A percentile compares a stretch with the other conserved stretches of the same genome.
Conservation (phyloP, 2,329 filamentous ascomycete species). For the Verticillium nubilum region DNA sequence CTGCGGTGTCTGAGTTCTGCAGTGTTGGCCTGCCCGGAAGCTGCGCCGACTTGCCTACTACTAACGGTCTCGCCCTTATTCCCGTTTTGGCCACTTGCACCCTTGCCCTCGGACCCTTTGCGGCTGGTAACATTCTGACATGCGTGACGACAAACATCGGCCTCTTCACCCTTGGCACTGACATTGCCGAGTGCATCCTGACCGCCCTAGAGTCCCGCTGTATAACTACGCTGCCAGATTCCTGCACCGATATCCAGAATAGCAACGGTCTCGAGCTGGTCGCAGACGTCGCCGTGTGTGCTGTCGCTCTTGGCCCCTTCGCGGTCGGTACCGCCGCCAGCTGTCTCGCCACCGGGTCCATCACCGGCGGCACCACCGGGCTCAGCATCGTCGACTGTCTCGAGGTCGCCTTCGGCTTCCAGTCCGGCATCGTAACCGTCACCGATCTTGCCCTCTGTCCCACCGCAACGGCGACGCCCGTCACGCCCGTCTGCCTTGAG, state of each 20-base stretch:
- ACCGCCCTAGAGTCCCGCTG: constrained; percentile 5
- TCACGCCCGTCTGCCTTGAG: neutral
- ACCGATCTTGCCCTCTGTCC: neutral
- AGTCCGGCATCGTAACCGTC: neutral
- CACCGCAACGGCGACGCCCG: neutral
- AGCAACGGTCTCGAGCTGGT: neutral
- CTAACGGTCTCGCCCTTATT: constrained; percentile 6
- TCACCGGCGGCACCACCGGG: neutral
- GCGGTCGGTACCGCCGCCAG: neutral
- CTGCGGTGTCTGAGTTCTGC: neutral
- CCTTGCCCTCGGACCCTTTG: constrained; percentile 8
- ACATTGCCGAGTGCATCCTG: constrained; percentile 7
- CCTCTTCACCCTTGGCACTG: constrained; percentile 4
- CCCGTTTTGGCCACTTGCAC: constrained; percentile 8
- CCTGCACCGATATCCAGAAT: neutral
- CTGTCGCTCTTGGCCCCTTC: constrained; percentile 1
- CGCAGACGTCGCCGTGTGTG: neutral
- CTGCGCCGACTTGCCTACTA: constrained; percentile 4
- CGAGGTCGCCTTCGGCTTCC: neutral
- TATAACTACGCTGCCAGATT: constrained; percentile 4
- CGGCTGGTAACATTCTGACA: neutral
- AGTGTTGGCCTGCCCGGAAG: constrained; percentile 4
- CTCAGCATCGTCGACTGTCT: neutral
- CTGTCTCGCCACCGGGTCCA: neutral
- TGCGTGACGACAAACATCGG: constrained; percentile 4